phyloP scores from a whole-genome alignment of 2,329 filamentous ascomycete species.

The Verticillium longisporum region DNA sequence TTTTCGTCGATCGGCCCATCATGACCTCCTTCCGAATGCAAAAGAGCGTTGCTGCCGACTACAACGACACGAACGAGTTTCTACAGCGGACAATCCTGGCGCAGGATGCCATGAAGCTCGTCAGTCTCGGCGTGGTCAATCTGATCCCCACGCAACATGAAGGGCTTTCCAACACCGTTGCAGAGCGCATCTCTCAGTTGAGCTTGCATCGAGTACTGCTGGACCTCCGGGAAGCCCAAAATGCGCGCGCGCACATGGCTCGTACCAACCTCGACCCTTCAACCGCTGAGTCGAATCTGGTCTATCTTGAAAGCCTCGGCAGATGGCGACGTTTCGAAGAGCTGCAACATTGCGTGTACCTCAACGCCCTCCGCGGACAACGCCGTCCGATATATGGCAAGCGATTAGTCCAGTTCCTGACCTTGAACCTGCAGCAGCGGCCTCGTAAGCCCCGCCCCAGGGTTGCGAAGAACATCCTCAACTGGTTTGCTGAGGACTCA shows the following conservation, averaged over 20 bases:
- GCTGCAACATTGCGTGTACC: constrained; percentile 71
- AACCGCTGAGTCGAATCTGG: constrained; percentile 61
- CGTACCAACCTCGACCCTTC: constrained; percentile 54
- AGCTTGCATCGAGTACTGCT: constrained; percentile 65
- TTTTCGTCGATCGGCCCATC: constrained; percentile 93
- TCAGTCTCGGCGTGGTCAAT: constrained; percentile 73
- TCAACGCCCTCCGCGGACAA: constrained; percentile 75
- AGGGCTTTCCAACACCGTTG: constrained; percentile 45
- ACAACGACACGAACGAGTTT: constrained; percentile 63
- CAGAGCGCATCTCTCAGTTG: constrained; percentile 54
- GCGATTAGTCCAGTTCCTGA: constrained; percentile 68
- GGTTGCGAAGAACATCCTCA: constrained; percentile 55
- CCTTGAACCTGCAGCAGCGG: constrained; percentile 52
- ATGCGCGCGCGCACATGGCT: constrained; percentile 49
- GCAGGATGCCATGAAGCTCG: constrained; percentile 52
- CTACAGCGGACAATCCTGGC: constrained; percentile 61
- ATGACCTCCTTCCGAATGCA: constrained; percentile 95
- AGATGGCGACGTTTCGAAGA: constrained; percentile 68
- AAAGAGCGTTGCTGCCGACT: constrained; percentile 68
- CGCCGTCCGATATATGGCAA: constrained; percentile 76
- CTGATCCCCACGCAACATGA: constrained; percentile 69
- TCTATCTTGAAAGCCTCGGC: constrained; percentile 64
- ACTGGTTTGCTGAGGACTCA: constrained; percentile 71
- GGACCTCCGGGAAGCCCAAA: constrained; percentile 66
- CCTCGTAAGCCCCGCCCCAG: constrained; percentile 55